Evolutionary conservation across 345 rosid species (phyloP).

Genomic region (Populus euphratica): DNA sequence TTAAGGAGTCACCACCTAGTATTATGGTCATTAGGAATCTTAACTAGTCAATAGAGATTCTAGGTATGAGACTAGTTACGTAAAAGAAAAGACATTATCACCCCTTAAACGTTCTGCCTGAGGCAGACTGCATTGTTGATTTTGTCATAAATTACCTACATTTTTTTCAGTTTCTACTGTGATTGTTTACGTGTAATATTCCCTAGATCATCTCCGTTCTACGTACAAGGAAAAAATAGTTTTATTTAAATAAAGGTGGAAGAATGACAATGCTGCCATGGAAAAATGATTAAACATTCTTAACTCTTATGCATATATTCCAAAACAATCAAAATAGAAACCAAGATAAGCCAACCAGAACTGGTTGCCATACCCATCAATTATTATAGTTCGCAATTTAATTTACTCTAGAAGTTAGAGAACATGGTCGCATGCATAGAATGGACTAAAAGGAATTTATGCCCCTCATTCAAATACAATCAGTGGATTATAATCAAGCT

Average conservation of each 20-base stretch:
- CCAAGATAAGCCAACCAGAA: not conserved
- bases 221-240: conserved; percentile 18
- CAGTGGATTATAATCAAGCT: not conserved
- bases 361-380: not conserved
- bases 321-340: not conserved
- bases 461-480: too few species aligned
- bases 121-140: conserved; percentile 21
- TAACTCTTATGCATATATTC: not conserved
- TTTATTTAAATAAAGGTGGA: not conserved
- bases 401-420: not conserved
- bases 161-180: too few species aligned
- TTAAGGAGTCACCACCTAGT: too few species aligned
- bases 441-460: not conserved
- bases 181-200: conserved; percentile 30
- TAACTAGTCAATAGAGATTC: too few species aligned
- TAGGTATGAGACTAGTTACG: too few species aligned
- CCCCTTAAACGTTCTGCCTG: too few species aligned
- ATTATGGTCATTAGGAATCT: too few species aligned
- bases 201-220: conserved; percentile 77
- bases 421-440: not conserved
- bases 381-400: not conserved
- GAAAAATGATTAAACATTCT: not conserved
- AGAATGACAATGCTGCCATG: not conserved
- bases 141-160: too few species aligned
- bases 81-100: too few species aligned